These are phyloP conservation scores for Aspergillus sclerotiicarbonarius DNA, from an alignment of 495 filamentous ascomycete species.

Conservation along the genomic window DNA sequence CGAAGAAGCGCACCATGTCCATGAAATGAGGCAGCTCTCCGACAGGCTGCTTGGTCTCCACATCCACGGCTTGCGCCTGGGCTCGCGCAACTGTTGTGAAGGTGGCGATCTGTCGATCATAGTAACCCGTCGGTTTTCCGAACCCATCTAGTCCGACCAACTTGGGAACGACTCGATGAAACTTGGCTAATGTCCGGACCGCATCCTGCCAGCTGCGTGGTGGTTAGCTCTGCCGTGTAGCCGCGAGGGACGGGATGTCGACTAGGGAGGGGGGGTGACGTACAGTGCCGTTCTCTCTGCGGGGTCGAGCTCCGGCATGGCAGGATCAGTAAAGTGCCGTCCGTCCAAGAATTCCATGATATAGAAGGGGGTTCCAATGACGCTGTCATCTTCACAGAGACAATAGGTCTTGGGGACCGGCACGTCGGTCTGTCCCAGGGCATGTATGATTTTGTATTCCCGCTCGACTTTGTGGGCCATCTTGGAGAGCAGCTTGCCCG, in stretches of 20 bases:
- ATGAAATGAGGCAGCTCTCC: constrained; percentile 80
- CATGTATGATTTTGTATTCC: constrained; percentile 87
- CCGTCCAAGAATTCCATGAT: constrained; percentile 94
- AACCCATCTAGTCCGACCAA: constrained; percentile 66
- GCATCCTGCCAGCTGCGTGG: constrained; percentile 73
- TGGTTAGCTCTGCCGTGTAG: constrained; percentile 9
- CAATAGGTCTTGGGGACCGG: constrained; percentile 83
- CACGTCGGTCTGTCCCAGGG: constrained; percentile 74
- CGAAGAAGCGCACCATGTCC: constrained; percentile 78
- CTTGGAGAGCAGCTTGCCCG: constrained; percentile 84
- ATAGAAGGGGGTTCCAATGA: constrained; percentile 92
- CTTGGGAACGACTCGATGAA: constrained; percentile 72
- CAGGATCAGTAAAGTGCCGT: constrained; percentile 85
- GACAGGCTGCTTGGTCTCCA: constrained; percentile 71
- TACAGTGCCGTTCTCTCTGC: constrained; percentile 70
- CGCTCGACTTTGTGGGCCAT: constrained; percentile 95
- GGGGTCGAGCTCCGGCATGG: constrained; percentile 69
- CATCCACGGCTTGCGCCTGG: constrained; percentile 72
- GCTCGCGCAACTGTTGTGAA: constrained; percentile 72
- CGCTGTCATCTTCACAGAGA: constrained; percentile 74
- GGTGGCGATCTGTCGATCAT: constrained; percentile 80
- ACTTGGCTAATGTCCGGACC: constrained; percentile 75
- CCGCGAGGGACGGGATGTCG: background rate
- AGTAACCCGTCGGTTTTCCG: constrained; percentile 76
- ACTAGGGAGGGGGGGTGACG: constrained; percentile 10